Conservation (phyloP, 768 basidiomycete species). For the Pisolithus albus region DNA sequence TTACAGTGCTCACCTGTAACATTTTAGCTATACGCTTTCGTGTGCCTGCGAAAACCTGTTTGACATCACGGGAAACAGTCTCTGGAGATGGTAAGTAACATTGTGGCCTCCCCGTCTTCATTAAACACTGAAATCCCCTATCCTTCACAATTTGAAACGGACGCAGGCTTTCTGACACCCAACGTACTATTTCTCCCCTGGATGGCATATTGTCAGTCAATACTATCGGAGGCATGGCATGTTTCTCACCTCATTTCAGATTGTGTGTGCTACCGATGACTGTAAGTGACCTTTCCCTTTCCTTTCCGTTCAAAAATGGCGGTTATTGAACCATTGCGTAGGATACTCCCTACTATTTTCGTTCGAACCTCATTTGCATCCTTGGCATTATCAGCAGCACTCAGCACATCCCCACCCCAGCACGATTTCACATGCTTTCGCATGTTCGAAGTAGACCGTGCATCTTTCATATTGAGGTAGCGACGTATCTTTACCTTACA, state of each 20-base stretch:
- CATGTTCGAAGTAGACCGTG: constrained; percentile 14
- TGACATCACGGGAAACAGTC: constrained; percentile 29
- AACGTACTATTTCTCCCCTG: constrained; percentile 28
- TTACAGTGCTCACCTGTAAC: constrained; percentile 14
- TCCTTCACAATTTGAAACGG: constrained; percentile 33
- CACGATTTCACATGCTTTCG: too few relatives aligned
- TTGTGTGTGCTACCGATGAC: too few relatives aligned
- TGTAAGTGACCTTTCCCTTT: too few relatives aligned
- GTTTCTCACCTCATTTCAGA: too few relatives aligned
- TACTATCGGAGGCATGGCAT: too few relatives aligned
- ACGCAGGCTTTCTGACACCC: constrained; percentile 27
- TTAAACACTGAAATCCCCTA: constrained; percentile 22
- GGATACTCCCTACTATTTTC: background rate
- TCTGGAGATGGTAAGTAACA: constrained; percentile 28
- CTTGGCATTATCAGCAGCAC: too few relatives aligned
- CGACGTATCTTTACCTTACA: constrained; percentile 16
- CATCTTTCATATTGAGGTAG: constrained; percentile 22
- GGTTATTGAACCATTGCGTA: background rate
- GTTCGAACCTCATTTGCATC: background rate
- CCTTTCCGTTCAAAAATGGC: too few relatives aligned
- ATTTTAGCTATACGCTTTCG: constrained; percentile 19
- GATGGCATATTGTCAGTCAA: too few relatives aligned
- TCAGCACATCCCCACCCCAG: too few relatives aligned
- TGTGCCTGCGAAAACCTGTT: constrained; percentile 18
- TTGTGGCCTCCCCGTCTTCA: constrained; percentile 2